Conservation (phyloP, 169 alveolate species). For the Babesia sp. region DNA sequence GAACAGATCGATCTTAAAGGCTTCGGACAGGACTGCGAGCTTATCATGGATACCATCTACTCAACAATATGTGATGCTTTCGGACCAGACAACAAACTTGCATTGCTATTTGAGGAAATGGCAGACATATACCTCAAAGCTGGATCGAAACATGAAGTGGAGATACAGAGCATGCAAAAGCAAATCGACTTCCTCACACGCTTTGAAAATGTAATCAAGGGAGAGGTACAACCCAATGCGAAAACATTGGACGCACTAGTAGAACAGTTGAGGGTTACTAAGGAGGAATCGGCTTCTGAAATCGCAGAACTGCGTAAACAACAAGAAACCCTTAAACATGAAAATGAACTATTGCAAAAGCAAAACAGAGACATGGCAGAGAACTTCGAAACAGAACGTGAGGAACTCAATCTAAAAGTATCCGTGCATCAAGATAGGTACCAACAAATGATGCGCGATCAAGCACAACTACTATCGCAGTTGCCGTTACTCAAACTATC, state of each 20-base stretch:
- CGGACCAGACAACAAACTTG: slow-evolving; percentile 64
- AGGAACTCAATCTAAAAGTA: slow-evolving; percentile 15
- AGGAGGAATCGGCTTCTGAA: slow-evolving; percentile 41
- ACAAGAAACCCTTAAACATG: slow-evolving; percentile 14
- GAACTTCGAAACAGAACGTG: slow-evolving; percentile 27
- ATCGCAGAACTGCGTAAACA: slow-evolving; percentile 14
- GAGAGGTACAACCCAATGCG: slow-evolving; percentile 57
- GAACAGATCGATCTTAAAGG: slow-evolving; percentile 21
- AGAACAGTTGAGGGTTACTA: slow-evolving; percentile 47
- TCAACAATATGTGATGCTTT: slow-evolving; percentile 47
- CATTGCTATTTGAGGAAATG: slow-evolving; percentile 51
- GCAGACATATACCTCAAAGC: slow-evolving; percentile 59
- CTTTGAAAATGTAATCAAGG: slow-evolving; percentile 55
- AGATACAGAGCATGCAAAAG: slow-evolving; percentile 46
- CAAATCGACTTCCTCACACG: slow-evolving; percentile 51
- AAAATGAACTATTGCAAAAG: slow-evolving; percentile 7
- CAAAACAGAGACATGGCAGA: not conserved
- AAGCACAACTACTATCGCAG: slow-evolving; percentile 61
- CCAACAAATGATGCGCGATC: slow-evolving; percentile 46
- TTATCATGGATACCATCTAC: slow-evolving; percentile 49
- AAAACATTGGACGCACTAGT: slow-evolving; percentile 54
- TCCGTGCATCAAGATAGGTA: slow-evolving; percentile 33
- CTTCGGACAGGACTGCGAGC: slow-evolving; percentile 49
- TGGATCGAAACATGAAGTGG: slow-evolving; percentile 47
- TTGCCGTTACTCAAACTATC: slow-evolving; percentile 53